Percentiles rank a stretch among this genome's conserved stretches.
These are phyloP conservation scores for Suillus luteus DNA, from an alignment of 768 basidiomycete genomes.

Conservation along the genomic window DNA sequence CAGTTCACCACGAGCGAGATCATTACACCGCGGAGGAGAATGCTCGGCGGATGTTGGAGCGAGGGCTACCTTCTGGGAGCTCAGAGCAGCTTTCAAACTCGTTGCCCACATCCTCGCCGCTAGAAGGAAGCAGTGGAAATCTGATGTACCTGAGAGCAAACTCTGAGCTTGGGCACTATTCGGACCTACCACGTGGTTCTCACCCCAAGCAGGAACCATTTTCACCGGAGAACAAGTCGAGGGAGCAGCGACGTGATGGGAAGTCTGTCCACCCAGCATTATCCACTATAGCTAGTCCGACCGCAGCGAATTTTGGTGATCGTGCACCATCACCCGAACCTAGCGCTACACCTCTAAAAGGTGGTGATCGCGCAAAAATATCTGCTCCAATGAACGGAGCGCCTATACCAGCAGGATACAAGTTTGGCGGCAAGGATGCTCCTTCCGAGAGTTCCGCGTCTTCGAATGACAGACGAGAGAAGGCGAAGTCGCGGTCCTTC, in stretches of 20 bases:
- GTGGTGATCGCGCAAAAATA: slow-evolving; percentile 81
- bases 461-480: slow-evolving; percentile 76
- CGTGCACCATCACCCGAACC: slow-evolving; percentile 52
- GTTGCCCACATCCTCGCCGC: slow-evolving; percentile 50
- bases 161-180: slow-evolving; percentile 82
- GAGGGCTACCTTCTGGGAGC: slow-evolving; percentile 46
- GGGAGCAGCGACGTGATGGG: slow-evolving; percentile 52
- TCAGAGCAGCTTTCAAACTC: slow-evolving; percentile 65
- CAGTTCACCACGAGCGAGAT: slow-evolving; percentile 38
- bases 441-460: slow-evolving; percentile 40
- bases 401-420: slow-evolving; percentile 86
- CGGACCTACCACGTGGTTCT: slow-evolving; percentile 51
- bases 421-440: slow-evolving; percentile 81
- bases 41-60: slow-evolving; percentile 45
- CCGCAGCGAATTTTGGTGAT: slow-evolving; percentile 35
- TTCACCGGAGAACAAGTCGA: slow-evolving; percentile 56
- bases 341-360: slow-evolving; percentile 46
- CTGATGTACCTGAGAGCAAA: slow-evolving; percentile 55
- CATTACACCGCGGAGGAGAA: slow-evolving; percentile 25
- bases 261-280: slow-evolving; percentile 69
- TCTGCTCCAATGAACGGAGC: slow-evolving; percentile 85
- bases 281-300: slow-evolving; percentile 48
- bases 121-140: slow-evolving; percentile 35
- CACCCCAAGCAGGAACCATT: slow-evolving; percentile 41
- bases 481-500: slow-evolving; percentile 90